phyloP scores from a whole-genome alignment of 805 yeast species.

The Wickerhamomyces sydowiorum region DNA sequence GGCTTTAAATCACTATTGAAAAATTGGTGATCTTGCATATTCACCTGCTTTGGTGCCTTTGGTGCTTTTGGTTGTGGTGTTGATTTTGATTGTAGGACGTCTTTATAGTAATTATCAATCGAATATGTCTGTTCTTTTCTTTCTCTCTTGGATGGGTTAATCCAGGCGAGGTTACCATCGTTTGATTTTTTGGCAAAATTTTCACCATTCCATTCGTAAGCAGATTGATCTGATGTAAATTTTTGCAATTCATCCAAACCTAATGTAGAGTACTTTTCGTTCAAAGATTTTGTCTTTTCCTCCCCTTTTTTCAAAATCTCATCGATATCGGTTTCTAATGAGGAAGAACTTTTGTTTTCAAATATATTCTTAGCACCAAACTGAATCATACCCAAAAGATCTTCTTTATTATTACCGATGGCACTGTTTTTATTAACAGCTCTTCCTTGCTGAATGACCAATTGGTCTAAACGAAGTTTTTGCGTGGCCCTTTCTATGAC shows the following conservation, averaged over 20 bases:
- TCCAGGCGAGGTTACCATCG: conserved; percentile 49
- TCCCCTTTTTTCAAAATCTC: conserved; percentile 76
- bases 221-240: conserved; percentile 81
- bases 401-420: conserved; percentile 69
- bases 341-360: conserved; percentile 39
- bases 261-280: conserved; percentile 74
- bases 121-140: conserved; percentile 75
- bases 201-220: conserved; percentile 98
- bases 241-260: conserved; percentile 93
- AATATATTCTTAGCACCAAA: conserved; percentile 92
- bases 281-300: conserved; percentile 70
- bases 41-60: conserved; percentile 58
- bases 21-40: conserved; percentile 71
- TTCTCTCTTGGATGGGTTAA: conserved; percentile 71
- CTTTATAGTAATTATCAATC: conserved; percentile 71
- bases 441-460: conserved; percentile 93
- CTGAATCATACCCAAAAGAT: conserved; percentile 90
- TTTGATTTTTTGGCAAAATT: conserved; percentile 37
- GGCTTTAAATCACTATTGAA: conserved; percentile 49
- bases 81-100: conserved; percentile 43
- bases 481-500: conserved; percentile 95
- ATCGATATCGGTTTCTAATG: conserved; percentile 65
- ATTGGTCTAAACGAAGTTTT: conserved; percentile 83
- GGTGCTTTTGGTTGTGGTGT: conserved; percentile 38
- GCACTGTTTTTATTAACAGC: conserved; percentile 40